phyloP scores from a whole-genome alignment of 805 yeast genomes.

The Danielia reshetovae region DNA sequence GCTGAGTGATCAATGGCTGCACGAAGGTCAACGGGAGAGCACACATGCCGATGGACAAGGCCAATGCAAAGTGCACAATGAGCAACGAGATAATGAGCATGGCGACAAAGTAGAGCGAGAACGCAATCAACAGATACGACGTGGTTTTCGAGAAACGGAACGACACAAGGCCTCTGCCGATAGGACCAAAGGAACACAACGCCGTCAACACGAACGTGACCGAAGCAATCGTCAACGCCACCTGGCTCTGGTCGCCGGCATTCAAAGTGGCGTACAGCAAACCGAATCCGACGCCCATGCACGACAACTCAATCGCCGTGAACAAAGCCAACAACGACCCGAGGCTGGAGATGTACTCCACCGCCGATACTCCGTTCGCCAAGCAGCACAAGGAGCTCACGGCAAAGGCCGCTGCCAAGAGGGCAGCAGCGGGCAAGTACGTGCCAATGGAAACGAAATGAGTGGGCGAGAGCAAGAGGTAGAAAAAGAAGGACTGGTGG shows the following conservation, averaged over 20 bases:
- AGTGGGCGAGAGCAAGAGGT: constrained; percentile 72
- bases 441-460: constrained; percentile 91
- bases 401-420: constrained; percentile 65
- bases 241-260: no score
- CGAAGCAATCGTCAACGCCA: not conserved
- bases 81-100: constrained; percentile 67
- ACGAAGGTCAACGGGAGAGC: constrained; percentile 73
- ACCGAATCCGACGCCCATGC: constrained; percentile 20
- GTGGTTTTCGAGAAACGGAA: not conserved
- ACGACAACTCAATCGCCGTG: constrained; percentile 23
- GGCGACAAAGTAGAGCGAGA: constrained; percentile 55
- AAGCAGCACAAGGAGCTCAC: constrained; percentile 60
- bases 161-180: not conserved
- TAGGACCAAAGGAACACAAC: constrained; percentile 6
- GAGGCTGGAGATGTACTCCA: constrained; percentile 18
- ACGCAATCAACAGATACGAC: constrained; percentile 34
- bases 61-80: constrained; percentile 81
- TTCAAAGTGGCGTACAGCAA: constrained; percentile 23
- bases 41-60: constrained; percentile 64
- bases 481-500: constrained; percentile 95
- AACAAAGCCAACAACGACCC: constrained; percentile 24
- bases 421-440: constrained; percentile 80
- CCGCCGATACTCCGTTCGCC: constrained; percentile 37
- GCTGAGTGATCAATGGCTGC: constrained; percentile 27
- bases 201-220: constrained; percentile 1